These are phyloP conservation scores for Saturnispora diversa DNA, from an alignment of 805 yeast genomes.

Conservation along the genomic window DNA sequence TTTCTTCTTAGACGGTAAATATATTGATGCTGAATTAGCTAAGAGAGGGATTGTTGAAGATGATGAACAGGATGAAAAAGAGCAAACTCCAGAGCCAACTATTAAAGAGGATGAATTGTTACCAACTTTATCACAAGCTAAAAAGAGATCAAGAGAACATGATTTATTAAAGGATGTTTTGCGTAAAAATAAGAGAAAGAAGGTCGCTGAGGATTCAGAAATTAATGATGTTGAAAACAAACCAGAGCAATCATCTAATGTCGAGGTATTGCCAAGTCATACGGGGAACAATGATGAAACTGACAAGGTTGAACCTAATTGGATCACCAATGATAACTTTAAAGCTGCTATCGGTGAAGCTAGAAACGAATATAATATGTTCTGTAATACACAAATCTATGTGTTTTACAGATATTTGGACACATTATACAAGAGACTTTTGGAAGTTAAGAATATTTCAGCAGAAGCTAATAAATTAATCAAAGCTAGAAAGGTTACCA, in stretches of 20 bases:
- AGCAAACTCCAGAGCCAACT: background rate
- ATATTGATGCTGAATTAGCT: conserved; percentile 35
- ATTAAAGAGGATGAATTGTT: background rate
- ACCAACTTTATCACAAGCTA: conserved; percentile 27
- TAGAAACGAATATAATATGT: conserved; percentile 62
- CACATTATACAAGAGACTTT: conserved; percentile 70
- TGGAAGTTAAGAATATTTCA: conserved; percentile 67
- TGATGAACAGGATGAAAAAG: conserved; percentile 21
- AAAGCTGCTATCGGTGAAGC: conserved; percentile 21
- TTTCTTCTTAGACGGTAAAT: conserved; percentile 50
- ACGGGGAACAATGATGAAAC: conserved; percentile 7
- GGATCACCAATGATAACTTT: conserved; percentile 28
- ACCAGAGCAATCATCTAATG: conserved; percentile 16
- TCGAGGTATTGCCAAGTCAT: no score
- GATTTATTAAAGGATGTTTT: conserved; percentile 55
- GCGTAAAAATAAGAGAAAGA: conserved; percentile 33
- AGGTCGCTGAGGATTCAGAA: conserved; percentile 19
- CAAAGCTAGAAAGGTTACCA: conserved; percentile 49
- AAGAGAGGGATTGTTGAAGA: conserved; percentile 28
- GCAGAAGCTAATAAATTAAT: conserved; percentile 67
- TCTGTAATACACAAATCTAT: conserved; percentile 82
- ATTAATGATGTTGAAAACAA: conserved; percentile 16
- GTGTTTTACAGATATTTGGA: conserved; percentile 82
- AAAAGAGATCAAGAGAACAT: conserved; percentile 46
- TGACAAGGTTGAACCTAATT: conserved; percentile 28